Evolutionary conservation across 2,329 filamentous ascomycete species (phyloP), one percentile per base, ranked within the genome.

Genomic region (Talaromyces piceae): DNA sequence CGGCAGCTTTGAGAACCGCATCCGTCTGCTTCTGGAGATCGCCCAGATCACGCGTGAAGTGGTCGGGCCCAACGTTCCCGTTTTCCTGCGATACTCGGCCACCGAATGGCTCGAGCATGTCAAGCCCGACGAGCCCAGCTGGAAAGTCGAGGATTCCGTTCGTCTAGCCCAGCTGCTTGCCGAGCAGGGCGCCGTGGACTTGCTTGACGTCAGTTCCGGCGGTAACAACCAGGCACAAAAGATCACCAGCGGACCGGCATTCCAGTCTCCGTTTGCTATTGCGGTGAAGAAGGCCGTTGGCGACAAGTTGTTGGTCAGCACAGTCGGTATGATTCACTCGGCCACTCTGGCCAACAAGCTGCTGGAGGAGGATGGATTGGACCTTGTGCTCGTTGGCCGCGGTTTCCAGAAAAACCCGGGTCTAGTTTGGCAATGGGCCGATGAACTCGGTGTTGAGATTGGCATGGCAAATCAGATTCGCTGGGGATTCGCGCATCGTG

Each of bases 381-480:
- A 96, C 63, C 67, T 91, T n/a, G 82, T 85, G 0, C 76, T 91
- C 16, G 76, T 86, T 1, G 91, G 81, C 0, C 77, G 88, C 51
- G 84, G 86, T 62, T 93, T 93, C 68, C 76, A 94, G 70, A 82
- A 88, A 65, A 88, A 95, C 63, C 87, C 90, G 0, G 83, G 87
- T 52, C 82, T 90, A 63, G 85, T 89, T 7, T 81, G 88, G 69
- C 77, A 79, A 28, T 84, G 62, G 48, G 62, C 62, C 3, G 62
- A 64, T 54, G 62, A 64, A 30, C 41, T 65, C 53, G 58, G 63
- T 47, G 48, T 61, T 20, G 62, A 65, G 52, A 63, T 65, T 27
- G 54, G 60, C 43, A 63, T 63, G 60, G 61, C 62, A 7, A 59
- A 41, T n/a, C 62, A 65, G 56, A 65, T 65, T 37, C 62, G 62